These are phyloP conservation scores for Grosmannia huntii DNA, from an alignment of 2,329 filamentous ascomycete species.

Conservation along the genomic window DNA sequence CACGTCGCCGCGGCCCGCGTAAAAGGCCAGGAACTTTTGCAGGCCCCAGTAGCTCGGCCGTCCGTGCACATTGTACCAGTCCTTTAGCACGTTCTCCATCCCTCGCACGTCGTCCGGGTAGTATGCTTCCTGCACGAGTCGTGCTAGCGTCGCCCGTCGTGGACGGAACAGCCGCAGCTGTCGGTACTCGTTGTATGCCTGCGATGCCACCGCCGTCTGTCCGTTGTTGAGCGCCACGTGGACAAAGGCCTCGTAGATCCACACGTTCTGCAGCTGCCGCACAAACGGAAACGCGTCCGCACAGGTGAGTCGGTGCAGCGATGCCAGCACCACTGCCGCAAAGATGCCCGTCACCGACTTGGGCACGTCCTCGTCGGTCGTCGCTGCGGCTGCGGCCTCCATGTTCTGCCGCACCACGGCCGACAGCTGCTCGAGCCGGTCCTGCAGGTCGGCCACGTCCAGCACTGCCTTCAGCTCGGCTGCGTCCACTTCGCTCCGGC, in stretches of 20 bases:
- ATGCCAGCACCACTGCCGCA: slow-evolving; percentile 6
- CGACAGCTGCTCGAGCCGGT: not conserved
- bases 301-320: slow-evolving; percentile 7
- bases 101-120: slow-evolving; percentile 22
- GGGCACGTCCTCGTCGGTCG: not conserved
- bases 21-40: slow-evolving; percentile 34
- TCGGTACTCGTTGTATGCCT: slow-evolving; percentile 35
- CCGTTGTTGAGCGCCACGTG: slow-evolving; percentile 16
- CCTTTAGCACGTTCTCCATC: slow-evolving; percentile 33
- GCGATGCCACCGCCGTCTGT: slow-evolving; percentile 18
- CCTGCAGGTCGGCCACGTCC: not conserved
- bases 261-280: slow-evolving; percentile 22
- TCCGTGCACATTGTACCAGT: slow-evolving; percentile 31
- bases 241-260: slow-evolving; percentile 33
- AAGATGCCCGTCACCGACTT: not conserved
- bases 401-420: not conserved
- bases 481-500: not conserved
- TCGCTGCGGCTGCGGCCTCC: not conserved
- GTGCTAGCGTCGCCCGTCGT: slow-evolving; percentile 25
- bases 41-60: slow-evolving; percentile 31
- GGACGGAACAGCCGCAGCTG: slow-evolving; percentile 25
- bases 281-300: slow-evolving; percentile 25
- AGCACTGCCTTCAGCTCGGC: not conserved
- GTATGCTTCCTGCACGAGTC: slow-evolving; percentile 30
- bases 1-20: slow-evolving; percentile 35